phyloP scores from a whole-genome alignment of 2,329 filamentous ascomycete genomes.

The Fusarium palustre region DNA sequence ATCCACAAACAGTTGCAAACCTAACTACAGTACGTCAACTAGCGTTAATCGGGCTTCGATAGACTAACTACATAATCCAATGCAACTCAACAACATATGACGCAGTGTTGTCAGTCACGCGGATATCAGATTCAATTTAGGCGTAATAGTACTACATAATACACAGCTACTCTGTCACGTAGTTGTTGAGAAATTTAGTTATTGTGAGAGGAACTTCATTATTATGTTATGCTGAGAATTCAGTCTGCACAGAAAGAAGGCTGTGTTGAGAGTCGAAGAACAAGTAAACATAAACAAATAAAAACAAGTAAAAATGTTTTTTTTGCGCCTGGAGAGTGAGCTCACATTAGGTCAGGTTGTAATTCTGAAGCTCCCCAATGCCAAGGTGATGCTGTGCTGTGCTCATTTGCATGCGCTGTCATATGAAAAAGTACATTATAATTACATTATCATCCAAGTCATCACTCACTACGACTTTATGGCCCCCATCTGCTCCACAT shows the following conservation, averaged over 20 bases:
- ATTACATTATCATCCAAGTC: constrained; percentile 9
- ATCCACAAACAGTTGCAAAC: constrained; percentile 31
- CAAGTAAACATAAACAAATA: too few species aligned
- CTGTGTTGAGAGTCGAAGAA: too few species aligned
- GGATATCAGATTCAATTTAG: constrained; percentile 5
- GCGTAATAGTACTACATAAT: neutral
- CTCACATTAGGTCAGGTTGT: constrained; percentile 6
- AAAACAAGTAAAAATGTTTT: neutral
- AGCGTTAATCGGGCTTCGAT: constrained; percentile 30
- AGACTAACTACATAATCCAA: constrained; percentile 17
- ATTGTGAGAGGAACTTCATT: too few species aligned
- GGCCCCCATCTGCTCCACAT: constrained; percentile 44
- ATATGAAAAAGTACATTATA: constrained; percentile 5
- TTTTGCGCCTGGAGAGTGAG: constrained; percentile 16
- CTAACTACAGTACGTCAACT: constrained; percentile 24
- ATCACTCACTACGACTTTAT: constrained; percentile 16
- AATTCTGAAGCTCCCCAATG: neutral
- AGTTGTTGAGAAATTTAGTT: too few species aligned
- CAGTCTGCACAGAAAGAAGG: too few species aligned
- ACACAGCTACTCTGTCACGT: neutral
- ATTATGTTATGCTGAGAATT: too few species aligned
- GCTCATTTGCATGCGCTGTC: constrained; percentile 26
- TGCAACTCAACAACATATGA: constrained; percentile 36
- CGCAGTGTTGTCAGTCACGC: constrained; percentile 34
- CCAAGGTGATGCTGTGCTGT: constrained; percentile 13